These are phyloP conservation scores for Alternaria triticina DNA, from an alignment of 2,329 filamentous ascomycete species.

Conservation along the genomic window DNA sequence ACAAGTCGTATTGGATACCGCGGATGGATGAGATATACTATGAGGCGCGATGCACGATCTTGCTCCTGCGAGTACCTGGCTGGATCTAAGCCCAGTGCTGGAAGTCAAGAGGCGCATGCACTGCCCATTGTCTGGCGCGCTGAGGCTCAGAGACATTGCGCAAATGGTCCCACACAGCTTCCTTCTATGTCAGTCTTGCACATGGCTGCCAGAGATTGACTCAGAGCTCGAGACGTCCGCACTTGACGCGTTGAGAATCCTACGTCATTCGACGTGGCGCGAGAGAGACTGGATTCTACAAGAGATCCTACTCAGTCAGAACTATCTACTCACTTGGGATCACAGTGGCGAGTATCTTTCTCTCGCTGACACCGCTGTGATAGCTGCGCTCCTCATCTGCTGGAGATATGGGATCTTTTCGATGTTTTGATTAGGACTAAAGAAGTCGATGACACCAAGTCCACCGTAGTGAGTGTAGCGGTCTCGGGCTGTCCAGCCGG, in stretches of 20 bases:
- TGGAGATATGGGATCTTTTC: neutral
- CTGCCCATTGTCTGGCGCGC: neutral
- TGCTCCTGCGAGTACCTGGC: neutral
- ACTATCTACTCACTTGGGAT: neutral
- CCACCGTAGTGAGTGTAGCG: neutral
- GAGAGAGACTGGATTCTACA: neutral
- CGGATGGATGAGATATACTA: neutral
- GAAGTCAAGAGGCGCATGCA: neutral
- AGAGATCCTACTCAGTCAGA: neutral
- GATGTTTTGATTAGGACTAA: neutral
- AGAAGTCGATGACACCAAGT: too few relatives aligned
- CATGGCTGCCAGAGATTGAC: neutral
- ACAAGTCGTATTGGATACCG: neutral
- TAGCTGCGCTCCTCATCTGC: neutral
- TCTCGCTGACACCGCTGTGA: neutral
- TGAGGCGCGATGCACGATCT: neutral
- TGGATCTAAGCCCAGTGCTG: neutral
- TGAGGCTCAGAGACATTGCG: neutral
- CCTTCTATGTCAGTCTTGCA: neutral
- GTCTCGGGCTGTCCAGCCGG: rapidly evolving
- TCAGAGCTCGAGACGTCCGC: neutral
- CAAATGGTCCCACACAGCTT: neutral
- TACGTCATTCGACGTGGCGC: neutral
- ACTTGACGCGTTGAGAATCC: rapidly evolving
- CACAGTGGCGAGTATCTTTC: neutral